These are phyloP conservation scores for Oryza brachyantha DNA, from an alignment of 176 grass and related monocot genomes.

Conservation along the genomic window DNA sequence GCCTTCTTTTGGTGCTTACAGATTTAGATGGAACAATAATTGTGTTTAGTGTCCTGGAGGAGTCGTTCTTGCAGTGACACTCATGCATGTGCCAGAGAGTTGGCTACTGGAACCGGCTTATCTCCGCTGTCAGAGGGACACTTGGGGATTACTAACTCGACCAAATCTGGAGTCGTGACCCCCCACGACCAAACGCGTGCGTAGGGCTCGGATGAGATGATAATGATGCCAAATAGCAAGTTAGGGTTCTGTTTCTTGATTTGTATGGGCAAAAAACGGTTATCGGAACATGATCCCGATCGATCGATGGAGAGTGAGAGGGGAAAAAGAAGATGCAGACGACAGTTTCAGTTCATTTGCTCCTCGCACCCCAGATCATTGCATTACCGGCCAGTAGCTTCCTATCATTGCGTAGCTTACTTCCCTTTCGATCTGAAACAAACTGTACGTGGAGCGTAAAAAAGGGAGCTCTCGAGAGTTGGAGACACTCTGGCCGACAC, in stretches of 20 bases:
- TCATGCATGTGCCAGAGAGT: neutral
- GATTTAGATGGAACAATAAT: neutral
- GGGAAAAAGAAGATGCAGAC: neutral
- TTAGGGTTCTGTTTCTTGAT: constrained; percentile 1
- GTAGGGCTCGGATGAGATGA: constrained; percentile 16
- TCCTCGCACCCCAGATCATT: neutral
- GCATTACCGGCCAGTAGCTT: neutral
- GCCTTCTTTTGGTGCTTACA: neutral
- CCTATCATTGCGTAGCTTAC: neutral
- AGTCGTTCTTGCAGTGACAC: neutral
- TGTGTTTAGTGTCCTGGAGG: neutral
- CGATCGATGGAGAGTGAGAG: neutral
- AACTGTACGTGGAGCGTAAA: constrained; percentile 28
- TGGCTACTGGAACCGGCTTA: neutral
- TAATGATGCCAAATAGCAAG: constrained; percentile 26
- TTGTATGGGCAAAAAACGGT: constrained; percentile 1
- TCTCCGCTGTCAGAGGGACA: neutral
- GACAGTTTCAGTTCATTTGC: neutral
- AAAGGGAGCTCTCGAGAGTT: neutral
- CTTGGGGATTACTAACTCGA: constrained; percentile 1
- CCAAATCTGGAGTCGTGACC: neutral
- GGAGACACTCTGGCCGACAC: neutral
- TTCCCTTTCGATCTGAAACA: neutral
- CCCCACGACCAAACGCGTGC: neutral
- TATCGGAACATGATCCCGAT: neutral